These are phyloP conservation scores for Phaeotremella fagi DNA, from an alignment of 768 basidiomycete species.

Conservation along the genomic window DNA sequence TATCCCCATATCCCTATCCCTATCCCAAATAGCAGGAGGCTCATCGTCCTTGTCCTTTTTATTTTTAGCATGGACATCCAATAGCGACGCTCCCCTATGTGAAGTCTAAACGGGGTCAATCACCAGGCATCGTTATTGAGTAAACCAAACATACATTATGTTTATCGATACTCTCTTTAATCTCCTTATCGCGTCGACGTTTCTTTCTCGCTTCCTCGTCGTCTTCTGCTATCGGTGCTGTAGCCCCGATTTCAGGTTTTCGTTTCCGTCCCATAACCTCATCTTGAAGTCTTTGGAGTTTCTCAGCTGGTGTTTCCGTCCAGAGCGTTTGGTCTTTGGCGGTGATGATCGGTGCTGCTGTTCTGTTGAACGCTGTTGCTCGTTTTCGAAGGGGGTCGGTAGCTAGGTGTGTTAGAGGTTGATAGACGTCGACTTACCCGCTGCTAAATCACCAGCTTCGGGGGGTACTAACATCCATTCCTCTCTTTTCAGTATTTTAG, in stretches of 20 bases:
- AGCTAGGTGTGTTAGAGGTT: constrained; percentile 50
- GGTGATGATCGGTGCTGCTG: constrained; percentile 10
- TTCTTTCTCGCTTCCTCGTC: constrained; percentile 55
- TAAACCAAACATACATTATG: constrained; percentile 51
- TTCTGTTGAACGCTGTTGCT: constrained; percentile 31
- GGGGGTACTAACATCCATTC: constrained; percentile 99
- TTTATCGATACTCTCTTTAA: constrained; percentile 68
- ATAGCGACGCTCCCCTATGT: constrained; percentile 36
- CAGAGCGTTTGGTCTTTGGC: constrained; percentile 66
- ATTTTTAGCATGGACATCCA: constrained; percentile 46
- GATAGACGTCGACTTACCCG: constrained; percentile 54
- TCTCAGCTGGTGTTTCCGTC: constrained; percentile 95
- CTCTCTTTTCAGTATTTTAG: constrained; percentile 73
- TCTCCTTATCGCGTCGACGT: constrained; percentile 63
- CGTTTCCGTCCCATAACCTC: constrained; percentile 85
- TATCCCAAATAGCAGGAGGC: constrained; percentile 79
- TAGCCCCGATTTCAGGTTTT: constrained; percentile 58
- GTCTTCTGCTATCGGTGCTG: constrained; percentile 39
- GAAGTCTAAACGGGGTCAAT: constrained; percentile 20
- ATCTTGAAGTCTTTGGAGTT: constrained; percentile 84
- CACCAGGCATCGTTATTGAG: not conserved
- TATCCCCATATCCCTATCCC: constrained; percentile 79
- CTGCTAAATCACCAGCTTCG: constrained; percentile 68
- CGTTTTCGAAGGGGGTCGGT: constrained; percentile 66
- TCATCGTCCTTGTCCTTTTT: constrained; percentile 52